These are phyloP conservation scores for Ceratobasidium sp. DNA, from an alignment of 1,284 basidiomycete species.

Conservation along the genomic window DNA sequence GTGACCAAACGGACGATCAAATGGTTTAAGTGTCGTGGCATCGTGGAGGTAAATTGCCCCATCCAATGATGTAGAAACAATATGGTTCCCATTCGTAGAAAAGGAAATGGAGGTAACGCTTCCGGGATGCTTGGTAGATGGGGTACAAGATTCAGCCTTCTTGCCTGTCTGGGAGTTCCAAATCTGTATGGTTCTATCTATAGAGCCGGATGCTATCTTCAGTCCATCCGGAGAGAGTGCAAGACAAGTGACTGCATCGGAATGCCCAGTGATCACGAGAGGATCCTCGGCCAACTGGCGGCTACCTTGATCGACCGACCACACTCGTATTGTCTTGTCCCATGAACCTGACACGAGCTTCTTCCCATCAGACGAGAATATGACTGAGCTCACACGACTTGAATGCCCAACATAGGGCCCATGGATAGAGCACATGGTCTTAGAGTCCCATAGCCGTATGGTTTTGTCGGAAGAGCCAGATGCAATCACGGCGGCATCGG, in stretches of 20 bases:
- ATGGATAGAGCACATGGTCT: background rate
- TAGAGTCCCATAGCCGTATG: background rate
- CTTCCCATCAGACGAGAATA: conserved; percentile 23
- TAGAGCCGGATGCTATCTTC: conserved; percentile 8
- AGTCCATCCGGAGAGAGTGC: conserved; percentile 21
- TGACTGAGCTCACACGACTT: background rate
- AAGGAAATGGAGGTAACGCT: conserved; percentile 49
- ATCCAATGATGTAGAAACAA: conserved; percentile 36
- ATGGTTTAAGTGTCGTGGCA: background rate
- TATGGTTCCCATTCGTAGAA: conserved; percentile 50
- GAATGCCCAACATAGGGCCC: background rate
- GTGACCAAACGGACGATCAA: background rate
- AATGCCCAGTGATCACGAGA: conserved; percentile 11
- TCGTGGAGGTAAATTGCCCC: conserved; percentile 26
- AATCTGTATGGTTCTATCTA: conserved; percentile 27
- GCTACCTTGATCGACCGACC: conserved; percentile 20
- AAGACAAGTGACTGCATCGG: conserved; percentile 30
- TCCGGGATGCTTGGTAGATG: background rate
- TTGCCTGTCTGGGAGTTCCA: conserved; percentile 28
- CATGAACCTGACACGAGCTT: conserved; percentile 10
- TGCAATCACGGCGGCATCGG: conserved; percentile 26
- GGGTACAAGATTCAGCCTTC: conserved; percentile 4
- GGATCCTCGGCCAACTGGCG: background rate
- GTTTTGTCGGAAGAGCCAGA: conserved; percentile 11
- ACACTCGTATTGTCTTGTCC: conserved; percentile 27